phyloP scores from a whole-genome alignment of 2,329 filamentous ascomycete species.

The Drechslerella stenobrocha region DNA sequence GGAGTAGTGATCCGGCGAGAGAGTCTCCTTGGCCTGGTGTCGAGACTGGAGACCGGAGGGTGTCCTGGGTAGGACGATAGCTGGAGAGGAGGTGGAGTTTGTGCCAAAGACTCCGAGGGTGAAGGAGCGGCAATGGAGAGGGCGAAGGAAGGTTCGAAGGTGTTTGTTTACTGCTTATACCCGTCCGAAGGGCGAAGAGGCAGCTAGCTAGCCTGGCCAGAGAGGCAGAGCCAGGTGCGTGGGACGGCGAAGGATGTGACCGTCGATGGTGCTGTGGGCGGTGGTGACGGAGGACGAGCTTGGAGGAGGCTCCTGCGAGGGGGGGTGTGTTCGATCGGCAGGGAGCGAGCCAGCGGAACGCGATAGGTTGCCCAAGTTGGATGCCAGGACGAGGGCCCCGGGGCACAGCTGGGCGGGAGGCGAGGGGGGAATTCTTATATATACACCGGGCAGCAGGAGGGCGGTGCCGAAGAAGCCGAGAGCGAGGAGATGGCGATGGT shows the following conservation, averaged over 20 bases:
- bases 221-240: constrained; percentile 23
- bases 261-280: constrained; percentile 28
- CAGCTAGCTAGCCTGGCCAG: no score
- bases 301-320: constrained; percentile 18
- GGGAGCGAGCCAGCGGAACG: constrained; percentile 13
- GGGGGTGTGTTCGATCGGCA: constrained; percentile 5
- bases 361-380: no score
- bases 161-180: not conserved
- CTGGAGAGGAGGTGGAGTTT: constrained; percentile 12
- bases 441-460: not conserved
- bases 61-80: no score
- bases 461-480: not conserved
- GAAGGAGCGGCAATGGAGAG: not conserved
- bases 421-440: no score
- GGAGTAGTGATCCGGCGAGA: constrained; percentile 20
- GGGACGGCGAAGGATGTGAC: constrained; percentile 29
- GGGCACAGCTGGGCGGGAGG: no score
- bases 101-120: constrained; percentile 10
- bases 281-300: no score
- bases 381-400: no score
- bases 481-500: not conserved
- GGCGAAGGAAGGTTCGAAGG: not conserved
- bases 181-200: no score
- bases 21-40: constrained; percentile 11
- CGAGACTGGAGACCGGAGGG: no score